phyloP scores from a whole-genome alignment of 2,329 filamentous ascomycete genomes.

The Ceratocystis huliohia region DNA sequence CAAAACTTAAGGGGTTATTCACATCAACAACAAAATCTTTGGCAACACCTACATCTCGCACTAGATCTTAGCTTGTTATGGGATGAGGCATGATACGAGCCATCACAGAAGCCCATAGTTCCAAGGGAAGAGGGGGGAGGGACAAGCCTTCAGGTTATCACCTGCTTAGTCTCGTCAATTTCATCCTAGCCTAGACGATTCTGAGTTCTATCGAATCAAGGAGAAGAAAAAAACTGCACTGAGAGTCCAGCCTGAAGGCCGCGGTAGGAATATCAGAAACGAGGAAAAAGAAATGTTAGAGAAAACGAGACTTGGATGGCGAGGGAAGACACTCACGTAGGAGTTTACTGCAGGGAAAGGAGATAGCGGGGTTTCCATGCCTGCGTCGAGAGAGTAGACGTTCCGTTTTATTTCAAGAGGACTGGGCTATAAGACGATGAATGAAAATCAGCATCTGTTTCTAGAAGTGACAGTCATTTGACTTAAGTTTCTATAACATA shows the following conservation, averaged over 20 bases:
- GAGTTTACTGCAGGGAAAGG: slow-evolving; percentile 2
- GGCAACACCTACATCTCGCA: background rate
- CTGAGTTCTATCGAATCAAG: background rate
- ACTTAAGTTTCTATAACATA: too few relatives aligned
- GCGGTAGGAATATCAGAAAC: background rate
- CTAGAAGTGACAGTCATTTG: too few relatives aligned
- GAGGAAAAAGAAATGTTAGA: background rate
- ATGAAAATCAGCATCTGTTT: too few relatives aligned
- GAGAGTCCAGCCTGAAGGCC: background rate
- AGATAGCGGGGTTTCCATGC: background rate
- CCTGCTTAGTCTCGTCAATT: too few relatives aligned
- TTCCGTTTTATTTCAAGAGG: background rate
- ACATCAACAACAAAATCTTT: background rate
- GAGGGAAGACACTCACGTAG: background rate
- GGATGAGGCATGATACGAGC: background rate
- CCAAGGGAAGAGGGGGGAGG: too few relatives aligned
- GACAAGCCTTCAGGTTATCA: too few relatives aligned
- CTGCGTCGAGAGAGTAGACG: background rate
- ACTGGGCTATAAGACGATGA: background rate
- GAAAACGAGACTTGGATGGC: background rate
- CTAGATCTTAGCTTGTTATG: background rate
- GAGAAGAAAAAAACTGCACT: background rate
- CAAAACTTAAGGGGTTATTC: background rate
- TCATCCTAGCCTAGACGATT: background rate
- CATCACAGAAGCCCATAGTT: background rate